Conservation (phyloP, 164 flowering plant species). For the Dillenia suffruticosa region DNA sequence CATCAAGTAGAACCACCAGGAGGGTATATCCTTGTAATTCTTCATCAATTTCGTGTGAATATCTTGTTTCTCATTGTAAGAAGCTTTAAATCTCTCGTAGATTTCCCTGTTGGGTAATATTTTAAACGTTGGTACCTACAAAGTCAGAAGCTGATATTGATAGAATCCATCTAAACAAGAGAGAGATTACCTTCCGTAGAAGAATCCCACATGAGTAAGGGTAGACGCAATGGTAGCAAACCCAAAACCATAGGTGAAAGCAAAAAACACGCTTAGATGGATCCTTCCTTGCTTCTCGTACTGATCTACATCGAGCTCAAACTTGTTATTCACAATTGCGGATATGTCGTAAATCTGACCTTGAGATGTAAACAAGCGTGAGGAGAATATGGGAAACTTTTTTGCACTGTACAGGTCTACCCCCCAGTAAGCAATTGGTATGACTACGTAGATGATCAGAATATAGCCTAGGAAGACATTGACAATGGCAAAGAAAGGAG, state of each 20-base stretch:
- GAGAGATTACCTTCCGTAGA: conserved; percentile 1
- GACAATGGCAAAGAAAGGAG: conserved; percentile 4
- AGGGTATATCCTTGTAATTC: background rate
- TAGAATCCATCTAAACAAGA: no score
- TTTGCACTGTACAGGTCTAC: conserved; percentile 1
- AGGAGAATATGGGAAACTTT: conserved; percentile 4
- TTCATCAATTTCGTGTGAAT: background rate
- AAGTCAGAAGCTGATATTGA: background rate
- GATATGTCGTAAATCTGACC: conserved; percentile 5
- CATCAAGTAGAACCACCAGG: background rate
- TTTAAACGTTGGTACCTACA: background rate
- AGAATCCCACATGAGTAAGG: conserved; percentile 5
- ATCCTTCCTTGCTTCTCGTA: conserved; percentile 2
- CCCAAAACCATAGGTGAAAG: conserved; percentile 8
- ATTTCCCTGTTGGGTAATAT: background rate
- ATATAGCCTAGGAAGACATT: background rate
- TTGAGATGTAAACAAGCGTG: conserved; percentile 1
- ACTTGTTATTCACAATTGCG: conserved; percentile 2
- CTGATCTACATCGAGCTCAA: background rate
- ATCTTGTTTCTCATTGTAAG: background rate
- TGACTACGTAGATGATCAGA: background rate
- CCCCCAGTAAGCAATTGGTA: conserved; percentile 7
- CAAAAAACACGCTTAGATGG: conserved; percentile 8
- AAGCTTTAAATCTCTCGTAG: background rate
- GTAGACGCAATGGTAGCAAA: conserved; percentile 9